A percentile compares a stretch with the other conserved stretches of the same genome.
Evolutionary conservation across 2,329 filamentous ascomycete genomes (phyloP).

Genomic region (Colletotrichum musae): DNA sequence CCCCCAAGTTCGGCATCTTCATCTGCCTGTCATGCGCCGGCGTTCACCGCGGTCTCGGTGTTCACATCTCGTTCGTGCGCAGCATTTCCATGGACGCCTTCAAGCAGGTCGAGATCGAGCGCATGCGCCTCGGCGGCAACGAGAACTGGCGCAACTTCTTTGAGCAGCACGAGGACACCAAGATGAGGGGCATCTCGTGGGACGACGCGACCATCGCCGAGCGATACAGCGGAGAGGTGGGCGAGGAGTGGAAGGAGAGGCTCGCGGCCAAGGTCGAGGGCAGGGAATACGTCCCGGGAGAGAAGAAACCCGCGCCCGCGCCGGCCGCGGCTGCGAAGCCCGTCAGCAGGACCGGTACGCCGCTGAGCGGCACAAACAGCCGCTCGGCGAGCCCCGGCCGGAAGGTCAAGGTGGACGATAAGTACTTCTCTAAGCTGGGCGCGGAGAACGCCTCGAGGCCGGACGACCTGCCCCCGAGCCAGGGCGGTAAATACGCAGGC

Average conservation of each 20-base stretch:
- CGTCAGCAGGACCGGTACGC: slow-evolving; percentile 57
- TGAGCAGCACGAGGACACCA: slow-evolving; percentile 77
- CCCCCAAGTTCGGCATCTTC: slow-evolving; percentile 98
- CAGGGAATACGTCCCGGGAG: slow-evolving; percentile 83
- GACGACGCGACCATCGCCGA: slow-evolving; percentile 92
- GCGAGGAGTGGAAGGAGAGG: slow-evolving; percentile 96
- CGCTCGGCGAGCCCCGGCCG: slow-evolving; percentile 59
- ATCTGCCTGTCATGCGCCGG: slow-evolving; percentile 98
- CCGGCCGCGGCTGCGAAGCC: slow-evolving; percentile 51
- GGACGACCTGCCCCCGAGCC: slow-evolving; percentile 83
- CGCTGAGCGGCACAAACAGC: slow-evolving; percentile 56
- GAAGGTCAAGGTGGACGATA: slow-evolving; percentile 81
- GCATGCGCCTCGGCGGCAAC: slow-evolving; percentile 95
- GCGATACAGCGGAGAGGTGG: slow-evolving; percentile 88
- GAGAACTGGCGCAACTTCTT: slow-evolving; percentile 90
- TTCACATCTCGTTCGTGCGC: slow-evolving; percentile 98
- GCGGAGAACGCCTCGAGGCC: slow-evolving; percentile 84
- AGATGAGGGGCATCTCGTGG: slow-evolving; percentile 79
- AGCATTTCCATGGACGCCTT: slow-evolving; percentile 99
- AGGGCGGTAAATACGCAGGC: slow-evolving; percentile 92
- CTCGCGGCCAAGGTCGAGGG: slow-evolving; percentile 90
- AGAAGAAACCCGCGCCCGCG: slow-evolving; percentile 65
- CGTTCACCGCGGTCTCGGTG: slow-evolving; percentile 92
- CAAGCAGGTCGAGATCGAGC: slow-evolving; percentile 91
- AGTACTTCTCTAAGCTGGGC: slow-evolving; percentile 90